Percentiles rank a stretch among this genome's conserved stretches.
Conservation (phyloP, 257 asterid species). For the Coffea eugenioides region DNA sequence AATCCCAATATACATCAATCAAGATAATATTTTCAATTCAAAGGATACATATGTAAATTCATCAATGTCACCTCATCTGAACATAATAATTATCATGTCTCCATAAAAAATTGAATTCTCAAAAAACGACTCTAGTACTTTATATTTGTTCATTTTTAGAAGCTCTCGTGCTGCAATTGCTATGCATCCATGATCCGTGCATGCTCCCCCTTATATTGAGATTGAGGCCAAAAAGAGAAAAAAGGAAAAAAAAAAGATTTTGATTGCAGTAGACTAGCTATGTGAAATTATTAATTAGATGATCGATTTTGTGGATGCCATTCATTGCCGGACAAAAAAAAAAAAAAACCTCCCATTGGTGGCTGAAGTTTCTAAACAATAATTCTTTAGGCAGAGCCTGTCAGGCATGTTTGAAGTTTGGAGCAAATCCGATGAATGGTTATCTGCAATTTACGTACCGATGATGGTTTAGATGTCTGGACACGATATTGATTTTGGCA, state of each 20-base stretch:
- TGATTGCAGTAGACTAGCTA: neutral
- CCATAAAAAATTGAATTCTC: neutral
- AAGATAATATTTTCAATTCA: neutral
- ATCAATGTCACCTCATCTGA: too few species aligned
- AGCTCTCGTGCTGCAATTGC: neutral
- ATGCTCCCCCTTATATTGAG: neutral
- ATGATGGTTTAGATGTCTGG: slow-evolving; percentile 5
- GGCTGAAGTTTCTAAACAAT: neutral
- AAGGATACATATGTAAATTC: neutral
- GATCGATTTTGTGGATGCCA: neutral
- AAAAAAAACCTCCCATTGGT: too few species aligned
- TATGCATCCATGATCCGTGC: neutral
- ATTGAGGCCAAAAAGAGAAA: neutral
- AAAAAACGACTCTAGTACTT: neutral
- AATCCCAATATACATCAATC: too few species aligned
- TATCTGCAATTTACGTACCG: slow-evolving; percentile 4
- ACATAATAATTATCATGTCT: too few species aligned
- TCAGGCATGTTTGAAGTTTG: neutral
- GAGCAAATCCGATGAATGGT: slow-evolving; percentile 8
- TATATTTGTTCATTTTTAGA: neutral
- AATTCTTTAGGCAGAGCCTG: slow-evolving; percentile 2
- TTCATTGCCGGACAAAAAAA: neutral
- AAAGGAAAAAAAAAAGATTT: neutral
- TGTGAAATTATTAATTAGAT: neutral
- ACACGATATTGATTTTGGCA: slow-evolving; percentile 5